Evolutionary conservation across 1,284 basidiomycete genomes (phyloP), one percentile per base, ranked within the genome.

Genomic region (Hortiboletus rubellus): DNA sequence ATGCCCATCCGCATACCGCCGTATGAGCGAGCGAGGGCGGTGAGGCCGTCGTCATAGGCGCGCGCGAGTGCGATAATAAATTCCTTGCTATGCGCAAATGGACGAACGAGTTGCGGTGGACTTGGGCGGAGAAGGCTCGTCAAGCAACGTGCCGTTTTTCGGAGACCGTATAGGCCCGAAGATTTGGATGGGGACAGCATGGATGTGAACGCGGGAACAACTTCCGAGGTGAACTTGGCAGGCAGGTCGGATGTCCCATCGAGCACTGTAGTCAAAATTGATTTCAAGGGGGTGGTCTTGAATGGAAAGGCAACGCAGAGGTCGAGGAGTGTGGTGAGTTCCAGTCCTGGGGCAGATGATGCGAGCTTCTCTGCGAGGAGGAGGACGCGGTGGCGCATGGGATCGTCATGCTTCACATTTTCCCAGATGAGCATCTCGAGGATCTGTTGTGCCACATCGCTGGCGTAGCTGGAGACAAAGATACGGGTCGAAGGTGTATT

Each of bases 391-490:
- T 79, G 78, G n/a, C 75, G 76, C 50, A 89, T 81, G 7, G 71
- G 61, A 44, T 72, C 74, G 50, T 85, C 81, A 17, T 74, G 65
- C 38, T 70, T 69, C 3, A 74, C 72, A 38, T 62, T 37, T 5
- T 73, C 74, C 86, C 86, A 90, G 58, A 89, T 83, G 38, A 88
- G 70, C 8, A 72, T 62, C 48, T 86, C 76, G 1, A 90, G 74
- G 3, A 66, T 64, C 34, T 79, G 75, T 17, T 78, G 74, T 7
- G 87, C 85, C 2, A 69, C 69, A 62, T 87, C 83, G 59, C 77
- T 77, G 7, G 77, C 80, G 57, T 86, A 90, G 6, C 82, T 82
- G 8, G 79, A 71, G 46, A 90, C 41, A 65, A 87, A 89, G 4
- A 69, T 66, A 31, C 72, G 71, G 3, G 80, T 78, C 0, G 81